Evolutionary conservation across 306 rosid species (phyloP).

Genomic region (Astragalus membranaceus): DNA sequence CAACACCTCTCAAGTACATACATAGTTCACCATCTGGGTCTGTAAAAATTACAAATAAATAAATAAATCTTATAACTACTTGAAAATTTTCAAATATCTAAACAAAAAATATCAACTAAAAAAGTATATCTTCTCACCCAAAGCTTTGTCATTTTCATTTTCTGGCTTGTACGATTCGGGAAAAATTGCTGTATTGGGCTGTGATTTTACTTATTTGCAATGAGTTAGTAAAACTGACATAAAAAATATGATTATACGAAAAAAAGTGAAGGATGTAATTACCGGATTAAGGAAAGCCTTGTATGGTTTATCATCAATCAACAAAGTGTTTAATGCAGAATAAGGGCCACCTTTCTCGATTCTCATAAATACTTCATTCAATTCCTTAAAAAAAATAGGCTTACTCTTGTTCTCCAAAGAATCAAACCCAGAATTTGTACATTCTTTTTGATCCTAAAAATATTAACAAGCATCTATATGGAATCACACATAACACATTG

Average conservation of each 20-base stretch:
- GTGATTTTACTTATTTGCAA: background rate
- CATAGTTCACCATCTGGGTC: slow-evolving; percentile 18
- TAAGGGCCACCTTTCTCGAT: background rate
- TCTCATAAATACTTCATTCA: background rate
- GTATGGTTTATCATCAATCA: slow-evolving; percentile 21
- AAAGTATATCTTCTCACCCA: background rate
- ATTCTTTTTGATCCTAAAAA: background rate
- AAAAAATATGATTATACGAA: background rate
- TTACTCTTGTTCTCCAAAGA: background rate
- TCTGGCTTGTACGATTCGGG: background rate
- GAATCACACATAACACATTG: no score
- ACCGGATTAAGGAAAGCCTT: slow-evolving; percentile 22
- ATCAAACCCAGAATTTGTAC: background rate
- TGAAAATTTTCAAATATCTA: background rate
- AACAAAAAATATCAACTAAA: background rate
- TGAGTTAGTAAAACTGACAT: background rate
- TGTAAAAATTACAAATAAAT: no score
- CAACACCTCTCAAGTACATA: slow-evolving; percentile 4
- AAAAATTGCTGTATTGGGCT: slow-evolving; percentile 13
- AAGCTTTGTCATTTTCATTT: background rate
- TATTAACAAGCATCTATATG: background rate
- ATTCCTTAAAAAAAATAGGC: slow-evolving; percentile 19
- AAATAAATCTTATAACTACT: no score
- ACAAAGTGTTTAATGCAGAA: slow-evolving; percentile 10
- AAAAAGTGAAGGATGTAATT: background rate